Evolutionary conservation across 345 rosid genomes (phyloP).

Genomic region (Pugionium cornutum): DNA sequence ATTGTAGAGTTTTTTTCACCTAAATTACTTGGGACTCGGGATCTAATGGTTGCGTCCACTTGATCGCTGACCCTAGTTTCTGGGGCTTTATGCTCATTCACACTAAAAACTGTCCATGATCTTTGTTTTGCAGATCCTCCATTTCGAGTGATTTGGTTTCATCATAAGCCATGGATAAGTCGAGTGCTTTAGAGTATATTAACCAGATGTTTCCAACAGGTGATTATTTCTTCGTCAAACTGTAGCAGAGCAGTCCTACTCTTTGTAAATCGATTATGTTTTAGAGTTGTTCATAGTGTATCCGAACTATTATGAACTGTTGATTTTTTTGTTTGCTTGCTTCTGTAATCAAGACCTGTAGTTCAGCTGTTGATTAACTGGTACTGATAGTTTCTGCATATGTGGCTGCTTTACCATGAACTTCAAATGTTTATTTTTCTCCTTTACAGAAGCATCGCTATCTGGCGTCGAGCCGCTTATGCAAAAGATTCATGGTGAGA

Average conservation of each 20-base stretch:
- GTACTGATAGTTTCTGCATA: constrained; percentile 20
- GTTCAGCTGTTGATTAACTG: constrained; percentile 16
- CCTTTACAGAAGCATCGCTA: constrained; percentile 80
- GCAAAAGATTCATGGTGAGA: constrained; percentile 95
- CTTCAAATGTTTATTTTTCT: constrained; percentile 26
- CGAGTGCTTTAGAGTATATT: constrained; percentile 91
- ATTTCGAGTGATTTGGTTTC: constrained; percentile 29
- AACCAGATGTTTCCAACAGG: constrained; percentile 99
- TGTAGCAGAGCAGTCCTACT: neutral
- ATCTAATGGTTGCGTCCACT: constrained; percentile 22
- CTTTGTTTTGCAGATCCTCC: constrained; percentile 31
- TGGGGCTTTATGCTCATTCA: neutral
- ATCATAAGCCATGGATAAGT: constrained; percentile 71
- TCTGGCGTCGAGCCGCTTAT: constrained; percentile 97
- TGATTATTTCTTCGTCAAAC: constrained; percentile 1
- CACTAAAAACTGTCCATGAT: neutral
- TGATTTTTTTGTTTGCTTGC: neutral
- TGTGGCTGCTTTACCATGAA: constrained; percentile 3
- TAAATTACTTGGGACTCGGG: neutral
- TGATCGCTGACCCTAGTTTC: neutral
- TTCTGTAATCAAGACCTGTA: constrained; percentile 6
- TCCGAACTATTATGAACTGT: neutral
- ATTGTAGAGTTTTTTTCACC: neutral
- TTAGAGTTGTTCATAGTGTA: constrained; percentile 7
- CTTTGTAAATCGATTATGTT: neutral